phyloP scores from a whole-genome alignment of 2,329 filamentous ascomycete genomes.

The Aureobasidium sp. region DNA sequence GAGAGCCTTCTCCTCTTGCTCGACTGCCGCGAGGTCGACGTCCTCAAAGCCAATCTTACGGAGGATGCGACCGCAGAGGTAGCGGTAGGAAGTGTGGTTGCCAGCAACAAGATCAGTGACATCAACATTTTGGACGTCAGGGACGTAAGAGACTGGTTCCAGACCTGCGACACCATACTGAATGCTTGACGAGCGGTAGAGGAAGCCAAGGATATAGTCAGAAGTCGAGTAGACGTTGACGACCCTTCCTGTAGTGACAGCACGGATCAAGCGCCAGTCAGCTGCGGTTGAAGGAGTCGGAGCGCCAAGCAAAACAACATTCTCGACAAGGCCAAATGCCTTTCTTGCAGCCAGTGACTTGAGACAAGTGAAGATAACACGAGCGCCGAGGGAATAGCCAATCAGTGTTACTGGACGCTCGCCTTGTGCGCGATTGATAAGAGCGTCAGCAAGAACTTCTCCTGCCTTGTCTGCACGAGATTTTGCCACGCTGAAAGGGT shows the following conservation, averaged over 20 bases:
- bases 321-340: conserved; percentile 79
- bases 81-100: conserved; percentile 43
- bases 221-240: conserved; percentile 86
- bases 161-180: conserved; percentile 79
- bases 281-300: conserved; percentile 65
- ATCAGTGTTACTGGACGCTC: conserved; percentile 35
- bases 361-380: conserved; percentile 74
- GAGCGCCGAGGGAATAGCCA: conserved; percentile 35
- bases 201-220: conserved; percentile 78
- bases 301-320: conserved; percentile 73
- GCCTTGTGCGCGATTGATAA: conserved; percentile 36
- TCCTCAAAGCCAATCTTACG: conserved; percentile 48
- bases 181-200: conserved; percentile 78
- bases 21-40: conserved; percentile 42
- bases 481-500: conserved; percentile 35
- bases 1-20: conserved; percentile 37
- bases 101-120: conserved; percentile 45
- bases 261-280: conserved; percentile 70
- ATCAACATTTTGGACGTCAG: conserved; percentile 56
- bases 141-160: conserved; percentile 60
- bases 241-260: conserved; percentile 71
- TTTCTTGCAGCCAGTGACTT: conserved; percentile 67
- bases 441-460: conserved; percentile 34
- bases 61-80: conserved; percentile 45
- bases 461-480: conserved; percentile 34